These are phyloP conservation scores for Agaricus sinodeliciosus DNA, from an alignment of 768 basidiomycete genomes.

Conservation along the genomic window DNA sequence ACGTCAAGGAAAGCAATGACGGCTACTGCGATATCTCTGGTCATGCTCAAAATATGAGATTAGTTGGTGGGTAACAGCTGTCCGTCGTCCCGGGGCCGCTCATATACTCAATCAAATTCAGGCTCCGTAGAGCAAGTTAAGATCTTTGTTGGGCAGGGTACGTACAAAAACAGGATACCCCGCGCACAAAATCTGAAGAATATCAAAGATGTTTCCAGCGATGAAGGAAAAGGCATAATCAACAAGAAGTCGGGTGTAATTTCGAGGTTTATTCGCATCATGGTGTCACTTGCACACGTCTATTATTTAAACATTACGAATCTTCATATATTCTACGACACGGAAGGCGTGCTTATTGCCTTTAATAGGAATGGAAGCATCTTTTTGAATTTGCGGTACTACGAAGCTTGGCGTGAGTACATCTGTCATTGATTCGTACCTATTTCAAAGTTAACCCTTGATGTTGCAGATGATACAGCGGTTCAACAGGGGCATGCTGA, in stretches of 20 bases:
- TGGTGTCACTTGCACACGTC: conserved; percentile 57
- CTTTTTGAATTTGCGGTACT: conserved; percentile 85
- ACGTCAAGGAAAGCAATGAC: conserved; percentile 68
- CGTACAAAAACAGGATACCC: background rate
- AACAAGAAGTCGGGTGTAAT: conserved; percentile 47
- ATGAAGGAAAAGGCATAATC: conserved; percentile 37
- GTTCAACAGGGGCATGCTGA: conserved; percentile 45
- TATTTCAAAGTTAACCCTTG: background rate
- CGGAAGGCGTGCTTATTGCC: conserved; percentile 75
- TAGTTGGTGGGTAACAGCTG: conserved; percentile 43
- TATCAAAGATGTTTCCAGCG: conserved; percentile 49
- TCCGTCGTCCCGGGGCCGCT: background rate
- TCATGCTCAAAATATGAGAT: conserved; percentile 48
- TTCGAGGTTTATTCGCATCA: conserved; percentile 66
- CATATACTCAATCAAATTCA: conserved; percentile 18
- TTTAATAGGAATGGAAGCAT: conserved; percentile 89
- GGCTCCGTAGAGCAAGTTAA: conserved; percentile 58
- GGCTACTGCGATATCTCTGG: conserved; percentile 81
- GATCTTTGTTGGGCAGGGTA: conserved; percentile 60
- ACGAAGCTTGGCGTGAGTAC: conserved; percentile 80
- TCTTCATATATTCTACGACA: conserved; percentile 85
- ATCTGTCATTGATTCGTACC: background rate
- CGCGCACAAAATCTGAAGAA: background rate
- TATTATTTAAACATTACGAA: conserved; percentile 70
- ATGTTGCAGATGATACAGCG: conserved; percentile 56